Percentiles rank a stretch among this genome's conserved stretches.
phyloP scores from a whole-genome alignment of 176 grass and related monocot species.

The Oryza punctata region DNA sequence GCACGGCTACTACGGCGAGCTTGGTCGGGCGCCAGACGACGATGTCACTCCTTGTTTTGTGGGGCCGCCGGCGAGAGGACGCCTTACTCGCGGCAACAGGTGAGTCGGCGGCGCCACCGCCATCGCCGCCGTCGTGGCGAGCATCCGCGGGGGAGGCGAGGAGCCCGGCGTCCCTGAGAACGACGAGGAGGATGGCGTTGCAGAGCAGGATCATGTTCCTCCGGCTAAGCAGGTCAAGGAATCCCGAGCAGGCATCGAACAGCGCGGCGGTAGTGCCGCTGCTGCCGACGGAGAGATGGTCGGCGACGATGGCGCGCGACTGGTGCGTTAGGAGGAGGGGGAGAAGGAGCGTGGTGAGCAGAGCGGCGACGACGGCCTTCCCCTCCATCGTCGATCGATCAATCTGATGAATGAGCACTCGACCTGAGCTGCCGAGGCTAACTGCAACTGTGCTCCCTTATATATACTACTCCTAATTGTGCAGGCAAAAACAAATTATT shows the following conservation, averaged over 20 bases:
- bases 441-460: background rate
- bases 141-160: constrained; percentile 13
- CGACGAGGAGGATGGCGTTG: constrained; percentile 63
- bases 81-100: background rate
- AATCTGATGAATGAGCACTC: too few species aligned
- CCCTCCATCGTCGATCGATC: background rate
- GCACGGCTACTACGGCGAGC: background rate
- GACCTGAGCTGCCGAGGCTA: background rate
- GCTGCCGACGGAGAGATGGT: background rate
- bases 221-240: constrained; percentile 40
- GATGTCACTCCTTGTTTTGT: background rate
- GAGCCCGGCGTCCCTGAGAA: constrained; percentile 69
- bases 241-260: background rate
- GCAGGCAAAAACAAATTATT: too few species aligned
- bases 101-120: background rate
- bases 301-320: background rate
- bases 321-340: background rate
- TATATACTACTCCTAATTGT: background rate
- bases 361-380: background rate
- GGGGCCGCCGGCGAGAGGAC: background rate
- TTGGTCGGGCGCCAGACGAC: background rate
- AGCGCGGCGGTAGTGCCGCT: background rate
- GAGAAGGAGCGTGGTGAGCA: background rate
- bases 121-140: background rate
- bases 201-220: constrained; percentile 60